Evolutionary conservation across 192 early-diverging fungal species (phyloP).

Genomic region (Backusella liffmaniae): DNA sequence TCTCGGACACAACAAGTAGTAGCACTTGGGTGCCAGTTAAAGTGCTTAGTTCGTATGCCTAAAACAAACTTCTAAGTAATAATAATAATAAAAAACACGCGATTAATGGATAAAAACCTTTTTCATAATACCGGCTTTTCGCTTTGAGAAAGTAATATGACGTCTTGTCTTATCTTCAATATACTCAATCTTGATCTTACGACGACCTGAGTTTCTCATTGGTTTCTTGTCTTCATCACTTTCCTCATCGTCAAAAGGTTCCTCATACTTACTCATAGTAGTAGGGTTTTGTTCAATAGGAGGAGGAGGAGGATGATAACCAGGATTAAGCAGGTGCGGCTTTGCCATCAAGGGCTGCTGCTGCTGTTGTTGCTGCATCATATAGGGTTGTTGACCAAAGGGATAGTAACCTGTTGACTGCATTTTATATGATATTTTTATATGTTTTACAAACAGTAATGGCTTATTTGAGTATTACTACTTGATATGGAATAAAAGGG

Average conservation of each 20-base stretch:
- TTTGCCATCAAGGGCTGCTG: neutral
- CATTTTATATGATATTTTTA: conserved; percentile 1
- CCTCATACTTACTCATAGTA: neutral
- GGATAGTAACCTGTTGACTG: conserved; percentile 9
- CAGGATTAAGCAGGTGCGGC: neutral
- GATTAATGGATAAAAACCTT: conserved; percentile 52
- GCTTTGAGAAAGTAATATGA: conserved; percentile 90
- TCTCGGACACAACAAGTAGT: conserved; percentile 88
- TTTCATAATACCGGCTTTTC: conserved; percentile 96
- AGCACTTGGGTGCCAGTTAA: conserved; percentile 92
- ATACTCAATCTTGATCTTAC: conserved; percentile 94
- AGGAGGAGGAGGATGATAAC: neutral
- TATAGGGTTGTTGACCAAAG: neutral
- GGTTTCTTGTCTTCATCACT: conserved; percentile 58
- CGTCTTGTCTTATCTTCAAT: conserved; percentile 89
- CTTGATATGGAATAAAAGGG: neutral
- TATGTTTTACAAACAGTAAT: conserved; percentile 5
- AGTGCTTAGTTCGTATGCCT: conserved; percentile 88
- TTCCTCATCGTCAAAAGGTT: conserved; percentile 44
- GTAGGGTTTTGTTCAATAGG: neutral
- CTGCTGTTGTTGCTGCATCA: neutral
- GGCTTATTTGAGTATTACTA: neutral
- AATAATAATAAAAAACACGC: neutral
- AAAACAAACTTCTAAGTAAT: too few relatives aligned
- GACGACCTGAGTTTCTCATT: conserved; percentile 62